These are phyloP conservation scores for Didymella sp. DNA, from an alignment of 2,329 filamentous ascomycete genomes.

Conservation along the genomic window DNA sequence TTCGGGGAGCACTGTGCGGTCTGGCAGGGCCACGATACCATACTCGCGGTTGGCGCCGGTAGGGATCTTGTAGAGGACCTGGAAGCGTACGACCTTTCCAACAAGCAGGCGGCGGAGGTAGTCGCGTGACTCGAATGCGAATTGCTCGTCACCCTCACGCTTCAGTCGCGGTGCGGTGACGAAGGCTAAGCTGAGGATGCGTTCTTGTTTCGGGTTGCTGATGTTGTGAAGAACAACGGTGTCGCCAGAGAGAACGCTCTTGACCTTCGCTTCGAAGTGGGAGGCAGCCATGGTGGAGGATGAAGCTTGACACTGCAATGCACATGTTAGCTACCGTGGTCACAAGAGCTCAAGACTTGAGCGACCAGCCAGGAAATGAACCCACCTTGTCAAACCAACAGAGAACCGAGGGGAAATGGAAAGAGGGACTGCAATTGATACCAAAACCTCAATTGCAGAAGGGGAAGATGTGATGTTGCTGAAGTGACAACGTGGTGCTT, in stretches of 20 bases:
- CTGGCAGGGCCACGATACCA: constrained; percentile 77
- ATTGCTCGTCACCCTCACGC: constrained; percentile 90
- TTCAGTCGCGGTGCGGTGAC: constrained; percentile 86
- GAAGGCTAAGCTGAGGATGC: constrained; percentile 87
- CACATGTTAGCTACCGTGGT: constrained; percentile 17
- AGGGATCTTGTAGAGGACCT: constrained; percentile 85
- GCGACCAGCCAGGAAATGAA: not conserved
- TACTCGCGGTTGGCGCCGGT: constrained; percentile 82
- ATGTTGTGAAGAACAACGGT: constrained; percentile 84
- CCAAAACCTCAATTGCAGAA: constrained; percentile 21
- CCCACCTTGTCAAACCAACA: constrained; percentile 23
- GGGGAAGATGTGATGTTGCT: constrained; percentile 16
- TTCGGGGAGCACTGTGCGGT: constrained; percentile 76
- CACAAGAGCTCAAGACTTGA: constrained; percentile 16
- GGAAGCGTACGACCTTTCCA: constrained; percentile 86
- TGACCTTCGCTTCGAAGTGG: constrained; percentile 66
- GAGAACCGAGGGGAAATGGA: constrained; percentile 10
- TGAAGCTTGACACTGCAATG: constrained; percentile 16
- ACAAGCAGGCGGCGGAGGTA: constrained; percentile 83
- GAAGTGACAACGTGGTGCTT: constrained; percentile 24
- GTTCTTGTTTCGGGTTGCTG: constrained; percentile 82
- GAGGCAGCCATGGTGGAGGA: constrained; percentile 38
- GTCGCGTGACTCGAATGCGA: constrained; percentile 93
- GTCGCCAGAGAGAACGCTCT: constrained; percentile 93
- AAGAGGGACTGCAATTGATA: constrained; percentile 25